These are phyloP conservation scores for Alternaria arborescens DNA, from an alignment of 2,329 filamentous ascomycete species.

Conservation along the genomic window DNA sequence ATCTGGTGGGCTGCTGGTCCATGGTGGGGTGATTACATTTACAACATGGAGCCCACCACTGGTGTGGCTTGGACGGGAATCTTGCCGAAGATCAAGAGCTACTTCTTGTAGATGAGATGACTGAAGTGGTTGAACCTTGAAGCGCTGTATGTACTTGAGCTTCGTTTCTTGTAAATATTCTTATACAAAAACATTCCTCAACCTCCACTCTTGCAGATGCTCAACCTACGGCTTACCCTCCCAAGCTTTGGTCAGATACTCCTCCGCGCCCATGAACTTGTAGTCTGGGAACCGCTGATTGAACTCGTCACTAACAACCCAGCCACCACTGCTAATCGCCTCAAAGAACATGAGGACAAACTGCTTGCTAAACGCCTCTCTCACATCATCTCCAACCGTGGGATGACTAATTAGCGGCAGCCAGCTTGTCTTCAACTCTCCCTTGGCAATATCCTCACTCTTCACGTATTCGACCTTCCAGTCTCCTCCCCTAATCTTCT, in stretches of 20 bases:
- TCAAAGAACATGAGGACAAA: conserved; percentile 56
- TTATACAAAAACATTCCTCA: not conserved
- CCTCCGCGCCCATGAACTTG: conserved; percentile 53
- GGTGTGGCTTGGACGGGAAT: conserved; percentile 54
- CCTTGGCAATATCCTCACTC: conserved; percentile 58
- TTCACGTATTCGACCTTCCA: conserved; percentile 57
- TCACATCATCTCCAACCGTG: conserved; percentile 49
- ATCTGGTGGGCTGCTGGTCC: conserved; percentile 66
- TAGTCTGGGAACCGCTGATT: conserved; percentile 58
- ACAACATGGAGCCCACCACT: conserved; percentile 59
- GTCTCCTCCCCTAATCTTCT: conserved; percentile 41
- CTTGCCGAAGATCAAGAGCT: conserved; percentile 49
- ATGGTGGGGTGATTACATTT: conserved; percentile 61
- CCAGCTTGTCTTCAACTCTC: conserved; percentile 55
- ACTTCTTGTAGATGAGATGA: conserved; percentile 31
- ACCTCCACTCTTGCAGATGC: not conserved
- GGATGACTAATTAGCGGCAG: conserved; percentile 44
- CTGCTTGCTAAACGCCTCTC: conserved; percentile 45
- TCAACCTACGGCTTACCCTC: conserved; percentile 44
- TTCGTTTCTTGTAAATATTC: not conserved
- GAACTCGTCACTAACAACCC: conserved; percentile 57
- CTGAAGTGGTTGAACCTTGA: not conserved
- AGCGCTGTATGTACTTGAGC: conserved; percentile 18
- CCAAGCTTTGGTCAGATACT: conserved; percentile 56
- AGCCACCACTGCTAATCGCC: conserved; percentile 54